Conservation (phyloP, 2,329 filamentous ascomycete genomes). For the Aspergillus sp. region DNA sequence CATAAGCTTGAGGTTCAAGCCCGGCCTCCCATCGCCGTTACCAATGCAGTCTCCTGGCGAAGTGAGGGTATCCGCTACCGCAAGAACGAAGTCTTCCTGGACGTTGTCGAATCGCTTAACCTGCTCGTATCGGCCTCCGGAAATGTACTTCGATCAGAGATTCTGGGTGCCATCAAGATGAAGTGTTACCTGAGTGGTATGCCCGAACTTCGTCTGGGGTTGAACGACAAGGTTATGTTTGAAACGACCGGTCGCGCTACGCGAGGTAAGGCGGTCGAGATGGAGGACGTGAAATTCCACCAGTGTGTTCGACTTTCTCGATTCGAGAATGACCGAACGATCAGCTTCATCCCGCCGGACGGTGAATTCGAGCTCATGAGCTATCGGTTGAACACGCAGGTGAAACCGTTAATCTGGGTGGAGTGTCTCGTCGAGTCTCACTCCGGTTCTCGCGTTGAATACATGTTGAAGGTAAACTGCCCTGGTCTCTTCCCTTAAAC, state of each 20-base stretch:
- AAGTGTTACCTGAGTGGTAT: slow-evolving; percentile 99
- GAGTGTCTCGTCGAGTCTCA: slow-evolving; percentile 97
- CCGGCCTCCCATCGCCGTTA: slow-evolving; percentile 93
- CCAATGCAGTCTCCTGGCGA: slow-evolving; percentile 96
- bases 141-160: slow-evolving; percentile 93
- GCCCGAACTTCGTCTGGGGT: slow-evolving; percentile 87
- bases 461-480: slow-evolving; percentile 81
- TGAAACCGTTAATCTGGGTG: slow-evolving; percentile 98
- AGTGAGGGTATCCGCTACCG: slow-evolving; percentile 97
- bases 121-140: slow-evolving; percentile 90
- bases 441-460: slow-evolving; percentile 92
- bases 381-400: slow-evolving; percentile 96
- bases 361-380: slow-evolving; percentile 99
- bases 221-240: slow-evolving; percentile 99
- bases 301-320: slow-evolving; percentile 93
- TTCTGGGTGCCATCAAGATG: slow-evolving; percentile 97
- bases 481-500: neutral
- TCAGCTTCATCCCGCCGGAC: slow-evolving; percentile 97
- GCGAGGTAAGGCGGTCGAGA: slow-evolving; percentile 94
- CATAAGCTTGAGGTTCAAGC: slow-evolving; percentile 98
- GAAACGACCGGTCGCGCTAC: slow-evolving; percentile 94
- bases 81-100: slow-evolving; percentile 99
- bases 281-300: slow-evolving; percentile 99
- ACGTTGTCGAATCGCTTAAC: slow-evolving; percentile 95
- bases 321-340: slow-evolving; percentile 98